Evolutionary conservation across 2,329 filamentous ascomycete species (phyloP), one percentile per base, ranked within the genome.

Genomic region (Epichloe amarillans): DNA sequence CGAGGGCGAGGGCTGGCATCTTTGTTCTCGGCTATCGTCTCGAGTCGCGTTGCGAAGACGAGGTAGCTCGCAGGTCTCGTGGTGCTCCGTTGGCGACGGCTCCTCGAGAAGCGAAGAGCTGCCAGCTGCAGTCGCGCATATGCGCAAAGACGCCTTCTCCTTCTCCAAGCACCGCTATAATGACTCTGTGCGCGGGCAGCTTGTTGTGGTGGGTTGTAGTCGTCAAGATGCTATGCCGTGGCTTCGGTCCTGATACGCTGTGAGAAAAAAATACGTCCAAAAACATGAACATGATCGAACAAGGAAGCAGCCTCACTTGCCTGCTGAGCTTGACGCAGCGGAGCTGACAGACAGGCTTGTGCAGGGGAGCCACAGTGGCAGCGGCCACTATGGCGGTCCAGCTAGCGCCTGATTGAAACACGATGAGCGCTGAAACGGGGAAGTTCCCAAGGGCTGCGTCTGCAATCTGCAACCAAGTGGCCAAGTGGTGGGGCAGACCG

Each of bases 1-100:
- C 62, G 40, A 67, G 56, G 46, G 68, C 66, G 46, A 73, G 65
- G 39, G 71, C 72, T 52, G 75, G 72, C 80, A 84, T 77, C 52
- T 61, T 66, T 60, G 14, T n/a, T 17, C n/a, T 17, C 17, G 26
- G 33, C 38, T 30, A 39, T 35, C 38, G 44, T 5, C 17, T 15
- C 17, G 8, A 47, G 50, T 44, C 51, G 52, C 17, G 47, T 37
- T 23, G 17, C 15, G 46, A 39, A 14, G 47, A 15, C 19, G 39
- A 37, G 30, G n/a, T 14, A 5, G 5, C 7, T 17, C 12, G 26
- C 23, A 41, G 38, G 38, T 7, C 40, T 45, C 42, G 48, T 39
- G 35, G 35, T 40, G 39, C 26, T 35, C 4, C n/a, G 12, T 35
- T 26, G 17, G 26, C 23, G 38, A 26, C 21, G 37, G 37, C 38